A percentile compares a stretch with the other conserved stretches of the same genome.
These are phyloP conservation scores for Diaporthe eres DNA, from an alignment of 2,329 filamentous ascomycete species.

Conservation along the genomic window DNA sequence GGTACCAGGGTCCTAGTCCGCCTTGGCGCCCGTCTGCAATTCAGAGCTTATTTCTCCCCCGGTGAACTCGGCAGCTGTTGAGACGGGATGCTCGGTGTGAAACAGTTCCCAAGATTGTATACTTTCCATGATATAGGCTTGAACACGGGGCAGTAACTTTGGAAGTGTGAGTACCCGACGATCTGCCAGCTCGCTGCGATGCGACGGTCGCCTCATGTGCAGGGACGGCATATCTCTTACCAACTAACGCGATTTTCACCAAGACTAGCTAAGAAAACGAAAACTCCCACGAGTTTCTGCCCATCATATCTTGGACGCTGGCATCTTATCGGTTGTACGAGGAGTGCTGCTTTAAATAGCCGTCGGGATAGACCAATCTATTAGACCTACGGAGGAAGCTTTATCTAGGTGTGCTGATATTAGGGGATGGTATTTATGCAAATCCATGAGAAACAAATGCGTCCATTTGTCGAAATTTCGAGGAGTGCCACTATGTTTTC, in stretches of 20 bases:
- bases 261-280: neutral
- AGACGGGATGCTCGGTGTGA: slow-evolving; percentile 2
- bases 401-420: neutral
- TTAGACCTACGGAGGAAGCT: neutral
- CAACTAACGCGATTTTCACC: neutral
- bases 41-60: slow-evolving; percentile 18
- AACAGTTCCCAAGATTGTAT: slow-evolving; percentile 4
- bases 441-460: neutral
- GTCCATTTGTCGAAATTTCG: neutral
- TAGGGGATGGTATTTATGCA: neutral
- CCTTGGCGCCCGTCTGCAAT: slow-evolving; percentile 12
- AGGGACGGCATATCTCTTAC: neutral
- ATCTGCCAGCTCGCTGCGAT: neutral
- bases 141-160: neutral
- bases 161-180: neutral
- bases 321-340: too few relatives aligned
- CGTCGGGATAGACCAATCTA: neutral
- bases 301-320: neutral
- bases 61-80: neutral
- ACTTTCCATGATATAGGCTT: neutral
- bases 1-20: slow-evolving; percentile 2
- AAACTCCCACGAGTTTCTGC: neutral
- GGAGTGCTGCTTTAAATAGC: neutral
- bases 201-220: neutral
- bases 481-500: too few relatives aligned